Base-by-base conservation (phyloP, 2,329 filamentous ascomycete genomes). In the Dactylonectria macrodidyma region DNA sequence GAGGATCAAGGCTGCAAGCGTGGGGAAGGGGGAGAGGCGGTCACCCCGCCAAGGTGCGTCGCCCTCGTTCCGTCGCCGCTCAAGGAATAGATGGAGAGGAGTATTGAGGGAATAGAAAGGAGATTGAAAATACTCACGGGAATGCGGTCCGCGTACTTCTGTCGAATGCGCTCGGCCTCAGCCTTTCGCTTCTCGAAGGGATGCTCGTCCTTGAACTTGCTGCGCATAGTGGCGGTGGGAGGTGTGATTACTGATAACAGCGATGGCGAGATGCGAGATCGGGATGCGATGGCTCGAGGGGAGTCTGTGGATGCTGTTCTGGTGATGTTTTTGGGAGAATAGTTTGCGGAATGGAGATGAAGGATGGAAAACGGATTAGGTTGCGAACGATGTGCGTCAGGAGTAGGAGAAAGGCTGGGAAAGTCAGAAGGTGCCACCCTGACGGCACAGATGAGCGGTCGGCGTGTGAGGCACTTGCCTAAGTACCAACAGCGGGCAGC, bases 131-230 rank as follows among this genome's bases (percentile, higher is more conserved):
- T 68, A 91, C 95, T 83, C 91, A 98, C 96, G 59, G 96, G 96
- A 85, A 99, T 99, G 78, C 96, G 94, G 84, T 99, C 96, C 76
- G 94, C 91, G 83, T 99, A 99, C 86, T 99, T 99, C 88, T 98
- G 95, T 76, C 96, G 95, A 83, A 98, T 98, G 84, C 96, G 95
- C 89, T 99, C 96, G 82, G 96, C 96, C 87, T 99, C 96, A 75
- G 96, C 96, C 94, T 98, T 98, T 87, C 96, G 95, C 94, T 99
- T 99, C 92, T 98, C 96, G 83, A 98, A 98, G 78, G 94, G 95
- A 84, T 98, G 96, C 91, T 98, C 96, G 92, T 99, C 96, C 95
- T 99, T 99, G 86, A 99, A 99, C 91, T 98, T 98, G 89, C 94
- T 97, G 82, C 95, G 93, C 95, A 98, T 98, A 76, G 80, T 94